Base-by-base conservation (phyloP, 2,329 filamentous ascomycete species). In the Lasiodiplodia citricola region DNA sequence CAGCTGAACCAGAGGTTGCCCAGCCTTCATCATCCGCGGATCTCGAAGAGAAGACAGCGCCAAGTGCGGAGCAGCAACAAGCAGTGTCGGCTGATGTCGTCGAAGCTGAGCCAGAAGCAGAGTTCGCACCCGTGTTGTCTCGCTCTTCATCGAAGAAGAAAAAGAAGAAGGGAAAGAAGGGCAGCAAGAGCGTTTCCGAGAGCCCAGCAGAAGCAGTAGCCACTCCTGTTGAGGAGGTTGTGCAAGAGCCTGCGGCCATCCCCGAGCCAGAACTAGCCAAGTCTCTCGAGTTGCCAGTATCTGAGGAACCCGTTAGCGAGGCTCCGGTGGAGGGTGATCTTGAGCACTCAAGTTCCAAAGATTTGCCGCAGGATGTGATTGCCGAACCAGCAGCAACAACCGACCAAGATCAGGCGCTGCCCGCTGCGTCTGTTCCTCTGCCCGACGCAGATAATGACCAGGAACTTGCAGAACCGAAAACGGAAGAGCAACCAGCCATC, bases 151-250 rank as follows among this genome's bases (percentile, higher is more conserved):
- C 31, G 31, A 35, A 35, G 31, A 65, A 62, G 57, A 62, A 66
- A 7, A 66, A 66, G 37, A 66, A 66, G 63, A 66, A 66, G 50
- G 63, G 63, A 6, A 66, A 66, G 14, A 66, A 66, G 28, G 63
- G 63, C 1, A 37, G 25, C n/a, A 66, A 66, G 50, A 52, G 41
- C 25, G 58, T 66, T 8, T 37, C 21, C 21, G 60, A 64, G 10
- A 37, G 44, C 6, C 60, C 21, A 3, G 18, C 37, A 4, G 44
- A 28, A n/a, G 60, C 18, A 11, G 21, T 14, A 7, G 6, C 13
- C n/a, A 60, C 37, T 3, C 44, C 37, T 4, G 41, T 21, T 31
- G 31, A 35, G 4, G 35, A 38, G 2, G 55, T 35, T 57, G 21
- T 23, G n/a, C 31, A 18, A 35, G 55, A 18, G 37, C 21, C 37